These are phyloP conservation scores for Malus orientalis DNA, from an alignment of 306 rosid species.

Conservation along the genomic window DNA sequence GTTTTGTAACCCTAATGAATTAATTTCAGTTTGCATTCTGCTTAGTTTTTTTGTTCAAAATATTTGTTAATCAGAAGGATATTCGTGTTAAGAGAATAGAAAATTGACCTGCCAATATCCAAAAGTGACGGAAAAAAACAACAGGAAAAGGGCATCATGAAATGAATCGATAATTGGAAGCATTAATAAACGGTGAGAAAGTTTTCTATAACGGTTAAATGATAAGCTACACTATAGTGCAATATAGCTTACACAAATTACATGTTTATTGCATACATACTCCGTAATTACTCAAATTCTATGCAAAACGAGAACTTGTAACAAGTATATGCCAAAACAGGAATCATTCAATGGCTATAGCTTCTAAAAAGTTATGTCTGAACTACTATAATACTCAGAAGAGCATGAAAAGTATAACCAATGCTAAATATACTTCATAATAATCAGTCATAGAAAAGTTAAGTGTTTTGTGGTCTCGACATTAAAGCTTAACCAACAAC, in stretches of 20 bases:
- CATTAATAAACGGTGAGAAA: background rate
- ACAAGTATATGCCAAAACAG: background rate
- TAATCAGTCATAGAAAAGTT: background rate
- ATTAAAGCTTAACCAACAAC: background rate
- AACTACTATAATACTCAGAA: background rate
- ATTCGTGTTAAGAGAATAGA: background rate
- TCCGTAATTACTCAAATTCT: background rate
- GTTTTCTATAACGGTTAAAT: background rate
- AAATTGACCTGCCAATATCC: background rate
- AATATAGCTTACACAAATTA: background rate
- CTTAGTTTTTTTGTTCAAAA: background rate
- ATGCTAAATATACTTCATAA: background rate
- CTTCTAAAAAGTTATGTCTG: background rate
- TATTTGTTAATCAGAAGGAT: background rate
- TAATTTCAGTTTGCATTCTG: background rate
- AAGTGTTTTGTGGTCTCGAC: background rate
- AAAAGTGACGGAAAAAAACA: background rate
- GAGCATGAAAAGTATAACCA: background rate
- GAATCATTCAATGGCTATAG: background rate
- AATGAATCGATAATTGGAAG: background rate
- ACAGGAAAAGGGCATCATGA: background rate
- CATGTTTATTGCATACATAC: background rate
- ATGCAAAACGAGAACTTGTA: background rate
- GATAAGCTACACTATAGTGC: background rate
- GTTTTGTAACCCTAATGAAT: background rate